Evolutionary conservation across 441 rosid genomes (phyloP).

Genomic region (Adansonia rubrostipa): DNA sequence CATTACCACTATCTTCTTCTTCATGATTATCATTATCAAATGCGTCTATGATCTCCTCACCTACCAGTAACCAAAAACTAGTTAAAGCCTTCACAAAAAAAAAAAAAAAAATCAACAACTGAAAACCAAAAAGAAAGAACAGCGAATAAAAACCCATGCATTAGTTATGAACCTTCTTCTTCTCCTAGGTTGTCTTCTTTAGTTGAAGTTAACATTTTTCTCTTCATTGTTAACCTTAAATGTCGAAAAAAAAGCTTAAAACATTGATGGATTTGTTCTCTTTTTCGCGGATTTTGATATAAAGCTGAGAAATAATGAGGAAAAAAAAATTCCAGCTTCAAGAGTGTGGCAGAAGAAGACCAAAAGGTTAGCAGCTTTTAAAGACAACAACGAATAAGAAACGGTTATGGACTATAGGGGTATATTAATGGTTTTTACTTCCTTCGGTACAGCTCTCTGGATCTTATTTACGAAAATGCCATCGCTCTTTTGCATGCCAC

Average conservation of each 20-base stretch:
- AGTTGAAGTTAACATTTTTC: not conserved
- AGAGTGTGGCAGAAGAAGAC: not conserved
- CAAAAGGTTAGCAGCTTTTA: not conserved
- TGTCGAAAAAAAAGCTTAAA: not conserved
- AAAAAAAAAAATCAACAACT: not conserved
- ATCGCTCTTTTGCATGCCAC: too few species aligned
- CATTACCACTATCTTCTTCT: slow-evolving; percentile 13
- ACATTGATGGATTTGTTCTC: not conserved
- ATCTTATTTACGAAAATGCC: not conserved
- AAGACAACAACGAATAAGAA: too few species aligned
- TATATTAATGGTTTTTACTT: too few species aligned
- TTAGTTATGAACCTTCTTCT: not conserved
- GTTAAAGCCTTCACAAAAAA: not conserved
- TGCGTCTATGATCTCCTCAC: not conserved
- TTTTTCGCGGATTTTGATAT: not conserved
- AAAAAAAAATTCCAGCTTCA: not conserved
- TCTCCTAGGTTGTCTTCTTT: not conserved
- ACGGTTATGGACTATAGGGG: too few species aligned
- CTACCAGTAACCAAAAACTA: not conserved
- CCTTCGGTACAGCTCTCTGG: too few species aligned
- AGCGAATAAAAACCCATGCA: not conserved
- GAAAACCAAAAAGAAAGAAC: not conserved
- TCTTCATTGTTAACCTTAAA: not conserved
- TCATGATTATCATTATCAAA: not conserved
- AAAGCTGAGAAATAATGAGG: not conserved